phyloP scores from a whole-genome alignment of 2,329 filamentous ascomycete species.

The Fusarium succisae region DNA sequence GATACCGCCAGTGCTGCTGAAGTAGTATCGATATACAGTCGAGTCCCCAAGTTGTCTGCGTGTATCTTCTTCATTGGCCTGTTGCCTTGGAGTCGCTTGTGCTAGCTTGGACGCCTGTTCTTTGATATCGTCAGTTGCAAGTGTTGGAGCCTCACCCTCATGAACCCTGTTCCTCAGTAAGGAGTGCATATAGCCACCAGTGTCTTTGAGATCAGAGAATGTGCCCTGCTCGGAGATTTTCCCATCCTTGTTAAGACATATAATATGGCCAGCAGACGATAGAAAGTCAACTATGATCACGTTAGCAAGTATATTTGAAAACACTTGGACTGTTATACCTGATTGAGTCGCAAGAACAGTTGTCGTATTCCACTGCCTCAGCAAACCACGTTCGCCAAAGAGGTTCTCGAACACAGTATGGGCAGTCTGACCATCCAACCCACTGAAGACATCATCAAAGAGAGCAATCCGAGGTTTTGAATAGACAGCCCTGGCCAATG shows the following conservation, averaged over 20 bases:
- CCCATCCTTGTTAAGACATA: conserved; percentile 29
- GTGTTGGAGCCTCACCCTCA: no score
- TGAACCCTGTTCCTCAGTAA: background rate
- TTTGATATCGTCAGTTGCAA: background rate
- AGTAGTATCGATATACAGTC: conserved; percentile 44
- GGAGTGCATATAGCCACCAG: conserved; percentile 15
- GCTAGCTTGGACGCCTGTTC: background rate
- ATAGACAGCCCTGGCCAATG: conserved; percentile 52
- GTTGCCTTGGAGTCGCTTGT: conserved; percentile 14
- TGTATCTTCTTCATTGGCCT: conserved; percentile 18
- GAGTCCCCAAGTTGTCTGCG: conserved; percentile 44
- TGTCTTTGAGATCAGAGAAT: conserved; percentile 27
- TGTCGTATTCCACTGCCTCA: conserved; percentile 46
- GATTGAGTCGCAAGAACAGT: conserved; percentile 51
- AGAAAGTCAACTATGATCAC: conserved; percentile 44
- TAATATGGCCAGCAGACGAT: conserved; percentile 34
- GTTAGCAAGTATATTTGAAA: background rate
- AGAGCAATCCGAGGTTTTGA: conserved; percentile 45
- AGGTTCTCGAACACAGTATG: conserved; percentile 44
- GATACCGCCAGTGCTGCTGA: conserved; percentile 39
- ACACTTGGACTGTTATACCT: conserved; percentile 6
- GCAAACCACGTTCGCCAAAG: conserved; percentile 41
- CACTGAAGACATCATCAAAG: conserved; percentile 53
- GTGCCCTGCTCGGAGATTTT: conserved; percentile 47
- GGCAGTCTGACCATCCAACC: conserved; percentile 49